These are phyloP conservation scores for Podospora pseudopauciseta DNA, from an alignment of 495 filamentous ascomycete species.

Conservation along the genomic window DNA sequence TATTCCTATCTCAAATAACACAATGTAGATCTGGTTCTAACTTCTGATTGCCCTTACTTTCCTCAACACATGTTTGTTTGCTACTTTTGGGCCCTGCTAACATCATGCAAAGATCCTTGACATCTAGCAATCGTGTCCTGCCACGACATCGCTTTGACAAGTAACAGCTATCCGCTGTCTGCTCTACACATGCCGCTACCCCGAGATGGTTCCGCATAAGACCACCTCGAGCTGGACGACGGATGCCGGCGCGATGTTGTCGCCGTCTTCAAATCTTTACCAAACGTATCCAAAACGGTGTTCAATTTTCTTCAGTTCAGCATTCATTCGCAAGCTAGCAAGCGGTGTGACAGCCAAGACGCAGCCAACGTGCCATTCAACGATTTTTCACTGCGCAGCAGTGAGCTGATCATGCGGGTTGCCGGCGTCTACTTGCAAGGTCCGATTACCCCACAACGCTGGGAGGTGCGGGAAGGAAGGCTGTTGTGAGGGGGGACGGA, in stretches of 20 bases:
- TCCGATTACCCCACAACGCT: neutral
- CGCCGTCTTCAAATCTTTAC: neutral
- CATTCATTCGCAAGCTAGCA: neutral
- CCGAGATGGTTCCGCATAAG: neutral
- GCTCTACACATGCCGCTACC: neutral
- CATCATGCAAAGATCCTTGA: neutral
- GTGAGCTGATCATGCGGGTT: conserved; percentile 4
- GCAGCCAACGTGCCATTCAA: neutral
- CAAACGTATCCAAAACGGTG: neutral
- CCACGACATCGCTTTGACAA: neutral
- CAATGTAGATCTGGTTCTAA: conserved; percentile 9
- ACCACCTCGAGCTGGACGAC: neutral
- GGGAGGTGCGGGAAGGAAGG: neutral
- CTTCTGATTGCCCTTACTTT: conserved; percentile 8
- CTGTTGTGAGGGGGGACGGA: neutral
- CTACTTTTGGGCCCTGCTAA: neutral
- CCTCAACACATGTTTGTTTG: neutral
- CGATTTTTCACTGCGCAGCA: neutral
- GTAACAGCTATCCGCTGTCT: neutral
- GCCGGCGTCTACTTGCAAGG: conserved; percentile 2
- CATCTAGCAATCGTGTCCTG: neutral
- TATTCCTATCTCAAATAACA: conserved; percentile 11
- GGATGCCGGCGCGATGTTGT: neutral
- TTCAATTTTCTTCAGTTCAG: neutral
- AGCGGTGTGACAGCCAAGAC: neutral